phyloP scores from a whole-genome alignment of 1,139 yeast genomes.

The Meyerozyma sp. region DNA sequence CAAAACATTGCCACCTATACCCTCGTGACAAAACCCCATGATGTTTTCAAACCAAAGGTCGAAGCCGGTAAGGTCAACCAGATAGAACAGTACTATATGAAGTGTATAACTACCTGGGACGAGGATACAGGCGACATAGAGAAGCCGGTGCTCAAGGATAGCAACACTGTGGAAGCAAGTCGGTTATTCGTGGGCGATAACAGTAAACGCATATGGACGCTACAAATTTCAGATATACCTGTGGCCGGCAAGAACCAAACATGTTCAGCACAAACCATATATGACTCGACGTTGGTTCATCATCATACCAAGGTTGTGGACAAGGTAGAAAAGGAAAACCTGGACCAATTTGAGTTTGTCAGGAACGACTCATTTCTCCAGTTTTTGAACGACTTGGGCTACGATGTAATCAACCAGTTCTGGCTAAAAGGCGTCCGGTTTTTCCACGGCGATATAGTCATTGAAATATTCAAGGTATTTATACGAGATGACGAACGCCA shows the following conservation, averaged over 20 bases:
- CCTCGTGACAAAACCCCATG: constrained; percentile 38
- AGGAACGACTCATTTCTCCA: constrained; percentile 35
- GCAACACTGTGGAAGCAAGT: constrained; percentile 19
- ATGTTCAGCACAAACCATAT: constrained; percentile 59
- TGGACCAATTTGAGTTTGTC: constrained; percentile 4
- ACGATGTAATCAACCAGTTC: constrained; percentile 58
- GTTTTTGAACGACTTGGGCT: constrained; percentile 66
- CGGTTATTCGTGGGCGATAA: constrained; percentile 26
- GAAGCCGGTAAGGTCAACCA: constrained; percentile 49
- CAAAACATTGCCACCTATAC: constrained; percentile 40
- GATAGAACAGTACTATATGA: constrained; percentile 44
- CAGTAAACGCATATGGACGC: constrained; percentile 47
- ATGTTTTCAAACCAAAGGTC: constrained; percentile 40
- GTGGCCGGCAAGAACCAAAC: constrained; percentile 75
- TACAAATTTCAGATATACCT: constrained; percentile 76
- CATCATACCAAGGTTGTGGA: constrained; percentile 26
- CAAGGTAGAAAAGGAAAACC: constrained; percentile 2
- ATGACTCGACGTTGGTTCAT: constrained; percentile 58
- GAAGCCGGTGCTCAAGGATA: constrained; percentile 18
- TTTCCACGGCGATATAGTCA: constrained; percentile 58
- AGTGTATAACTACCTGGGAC: constrained; percentile 40
- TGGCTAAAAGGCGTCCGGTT: constrained; percentile 64
- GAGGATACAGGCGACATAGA: constrained; percentile 23
- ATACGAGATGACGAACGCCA: constrained; percentile 32
- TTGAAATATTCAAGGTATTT: constrained; percentile 53